A percentile compares a stretch with the other conserved stretches of the same genome.
Conservation (phyloP, 2,329 filamentous ascomycete genomes). For the Penicillium sp. region DNA sequence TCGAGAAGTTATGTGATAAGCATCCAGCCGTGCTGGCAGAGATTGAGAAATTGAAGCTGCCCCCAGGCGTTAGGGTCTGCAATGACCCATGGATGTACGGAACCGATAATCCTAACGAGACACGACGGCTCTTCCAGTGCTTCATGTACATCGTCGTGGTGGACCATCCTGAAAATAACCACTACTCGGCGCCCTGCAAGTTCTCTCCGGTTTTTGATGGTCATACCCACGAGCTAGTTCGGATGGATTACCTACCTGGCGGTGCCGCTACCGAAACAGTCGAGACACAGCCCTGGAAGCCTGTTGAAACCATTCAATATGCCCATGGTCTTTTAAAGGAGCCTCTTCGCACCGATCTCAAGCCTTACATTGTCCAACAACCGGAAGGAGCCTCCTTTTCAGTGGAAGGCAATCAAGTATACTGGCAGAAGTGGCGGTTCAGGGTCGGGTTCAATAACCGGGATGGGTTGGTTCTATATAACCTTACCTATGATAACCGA, state of each 20-base stretch:
- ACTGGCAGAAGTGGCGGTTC: constrained; percentile 71
- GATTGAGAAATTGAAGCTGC: constrained; percentile 63
- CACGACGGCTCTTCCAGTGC: constrained; percentile 46
- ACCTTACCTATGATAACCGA: constrained; percentile 67
- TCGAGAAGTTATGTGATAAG: constrained; percentile 60
- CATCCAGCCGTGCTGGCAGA: constrained; percentile 62
- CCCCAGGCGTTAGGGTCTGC: constrained; percentile 61
- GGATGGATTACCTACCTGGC: constrained; percentile 72
- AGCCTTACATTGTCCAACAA: constrained; percentile 68
- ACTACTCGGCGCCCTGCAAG: constrained; percentile 43
- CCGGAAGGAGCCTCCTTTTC: constrained; percentile 68
- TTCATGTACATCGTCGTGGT: constrained; percentile 45
- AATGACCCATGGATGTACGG: constrained; percentile 74
- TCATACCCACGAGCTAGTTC: constrained; percentile 66
- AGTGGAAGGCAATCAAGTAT: constrained; percentile 60
- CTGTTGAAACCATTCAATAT: constrained; percentile 57
- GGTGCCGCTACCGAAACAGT: constrained; percentile 65
- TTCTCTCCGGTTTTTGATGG: constrained; percentile 58
- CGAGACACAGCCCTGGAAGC: constrained; percentile 61
- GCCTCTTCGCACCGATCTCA: constrained; percentile 64
- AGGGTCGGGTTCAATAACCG: constrained; percentile 66
- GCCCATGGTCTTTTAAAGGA: constrained; percentile 69
- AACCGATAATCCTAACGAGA: constrained; percentile 45
- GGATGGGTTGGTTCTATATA: constrained; percentile 71
- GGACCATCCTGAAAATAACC: constrained; percentile 43